phyloP scores from a whole-genome alignment of 768 basidiomycete genomes.

The Podaxis sp. region DNA sequence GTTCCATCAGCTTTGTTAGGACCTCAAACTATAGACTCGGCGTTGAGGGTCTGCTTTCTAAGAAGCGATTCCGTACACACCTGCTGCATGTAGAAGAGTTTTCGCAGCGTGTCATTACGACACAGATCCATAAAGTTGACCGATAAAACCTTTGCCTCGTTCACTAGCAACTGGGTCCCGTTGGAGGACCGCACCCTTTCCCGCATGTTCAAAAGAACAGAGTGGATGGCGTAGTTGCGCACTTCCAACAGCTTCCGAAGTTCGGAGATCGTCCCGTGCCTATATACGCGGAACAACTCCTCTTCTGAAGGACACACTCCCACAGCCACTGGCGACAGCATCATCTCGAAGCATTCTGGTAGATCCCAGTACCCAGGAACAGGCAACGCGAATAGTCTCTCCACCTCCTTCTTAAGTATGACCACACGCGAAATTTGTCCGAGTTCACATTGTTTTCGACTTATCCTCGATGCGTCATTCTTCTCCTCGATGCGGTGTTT shows the following conservation, averaged over 20 bases:
- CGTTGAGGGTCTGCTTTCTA: neutral
- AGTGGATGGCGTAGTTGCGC: constrained; percentile 36
- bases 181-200: constrained; percentile 22
- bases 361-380: constrained; percentile 51
- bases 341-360: constrained; percentile 33
- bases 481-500: constrained; percentile 32
- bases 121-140: constrained; percentile 50
- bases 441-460: constrained; percentile 30
- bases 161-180: constrained; percentile 37
- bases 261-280: constrained; percentile 15
- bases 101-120: constrained; percentile 40
- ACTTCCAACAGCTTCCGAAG: constrained; percentile 28
- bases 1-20: constrained; percentile 40
- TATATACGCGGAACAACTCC: constrained; percentile 35
- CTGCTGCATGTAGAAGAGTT: constrained; percentile 55
- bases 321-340: constrained; percentile 23
- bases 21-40: constrained; percentile 44
- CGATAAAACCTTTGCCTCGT: constrained; percentile 39
- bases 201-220: constrained; percentile 34
- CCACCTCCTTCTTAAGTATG: constrained; percentile 44
- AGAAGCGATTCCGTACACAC: constrained; percentile 24
- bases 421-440: constrained; percentile 47
- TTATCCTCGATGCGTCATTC: constrained; percentile 16
- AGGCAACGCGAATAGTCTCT: constrained; percentile 44
- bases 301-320: constrained; percentile 38